These are phyloP conservation scores for Spiromastix sp. DNA, from an alignment of 2,329 filamentous ascomycete species.

Conservation along the genomic window DNA sequence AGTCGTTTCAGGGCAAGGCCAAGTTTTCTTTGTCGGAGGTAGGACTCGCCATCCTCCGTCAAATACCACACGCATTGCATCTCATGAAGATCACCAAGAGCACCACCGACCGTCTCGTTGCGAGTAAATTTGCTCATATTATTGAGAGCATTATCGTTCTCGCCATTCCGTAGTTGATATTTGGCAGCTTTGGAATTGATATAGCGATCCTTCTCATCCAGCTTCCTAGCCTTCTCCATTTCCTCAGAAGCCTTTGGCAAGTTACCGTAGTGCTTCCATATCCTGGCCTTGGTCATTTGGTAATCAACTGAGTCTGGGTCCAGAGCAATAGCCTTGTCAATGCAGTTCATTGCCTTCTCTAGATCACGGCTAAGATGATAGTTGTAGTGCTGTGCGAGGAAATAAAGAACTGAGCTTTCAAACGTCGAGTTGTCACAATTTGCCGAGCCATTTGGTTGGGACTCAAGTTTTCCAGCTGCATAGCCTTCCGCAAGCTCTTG, in stretches of 20 bases:
- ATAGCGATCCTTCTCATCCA: constrained; percentile 86
- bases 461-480: constrained; percentile 43
- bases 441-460: constrained; percentile 40
- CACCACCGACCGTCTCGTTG: constrained; percentile 77
- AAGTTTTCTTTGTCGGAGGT: constrained; percentile 68
- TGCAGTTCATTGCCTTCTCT: constrained; percentile 66
- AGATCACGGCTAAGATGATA: constrained; percentile 81
- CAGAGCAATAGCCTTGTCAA: constrained; percentile 72
- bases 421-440: constrained; percentile 52
- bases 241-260: constrained; percentile 66
- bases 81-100: constrained; percentile 81
- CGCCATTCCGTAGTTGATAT: constrained; percentile 86
- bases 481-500: constrained; percentile 71
- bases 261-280: constrained; percentile 84
- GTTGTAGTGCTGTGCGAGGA: constrained; percentile 94
- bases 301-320: constrained; percentile 79
- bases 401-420: constrained; percentile 74
- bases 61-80: constrained; percentile 99
- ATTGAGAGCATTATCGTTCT: constrained; percentile 74
- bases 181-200: constrained; percentile 98
- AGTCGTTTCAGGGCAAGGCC: constrained; percentile 88
- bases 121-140: constrained; percentile 92
- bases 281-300: constrained; percentile 88
- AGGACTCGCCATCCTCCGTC: constrained; percentile 87
- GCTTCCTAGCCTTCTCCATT: constrained; percentile 76